These are phyloP conservation scores for Alternaria metachromatica DNA, from an alignment of 2,329 filamentous ascomycete genomes.

Conservation along the genomic window DNA sequence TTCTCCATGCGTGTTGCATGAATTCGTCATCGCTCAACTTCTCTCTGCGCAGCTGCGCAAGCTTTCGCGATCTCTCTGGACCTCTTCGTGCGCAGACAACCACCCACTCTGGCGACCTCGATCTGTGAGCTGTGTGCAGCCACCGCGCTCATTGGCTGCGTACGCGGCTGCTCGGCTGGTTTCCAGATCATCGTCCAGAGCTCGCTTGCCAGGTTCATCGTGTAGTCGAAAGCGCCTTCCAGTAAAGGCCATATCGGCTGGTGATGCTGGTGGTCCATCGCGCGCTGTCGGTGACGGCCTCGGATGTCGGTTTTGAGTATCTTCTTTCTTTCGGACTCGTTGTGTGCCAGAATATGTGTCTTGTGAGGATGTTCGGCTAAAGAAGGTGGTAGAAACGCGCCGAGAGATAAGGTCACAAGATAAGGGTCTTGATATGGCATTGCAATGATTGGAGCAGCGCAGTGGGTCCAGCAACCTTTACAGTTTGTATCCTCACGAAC, in stretches of 20 bases:
- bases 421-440: constrained; percentile 7
- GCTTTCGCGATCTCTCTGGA: neutral
- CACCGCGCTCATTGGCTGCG: neutral
- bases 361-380: neutral
- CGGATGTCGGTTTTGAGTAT: neutral
- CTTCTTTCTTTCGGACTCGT: neutral
- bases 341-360: neutral
- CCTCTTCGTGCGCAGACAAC: neutral
- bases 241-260: constrained; percentile 27
- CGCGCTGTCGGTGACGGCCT: neutral
- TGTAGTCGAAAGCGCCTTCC: constrained; percentile 23
- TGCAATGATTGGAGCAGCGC: neutral
- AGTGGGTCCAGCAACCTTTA: neutral
- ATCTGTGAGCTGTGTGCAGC: neutral
- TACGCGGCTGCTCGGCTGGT: neutral
- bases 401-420: constrained; percentile 19
- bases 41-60: neutral
- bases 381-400: neutral
- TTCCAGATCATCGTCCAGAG: constrained; percentile 23
- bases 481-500: neutral
- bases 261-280: constrained; percentile 25
- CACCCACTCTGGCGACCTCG: neutral
- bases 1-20: neutral
- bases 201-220: constrained; percentile 20
- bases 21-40: neutral